Base-by-base conservation (phyloP, 331 rosid species). In the Erythrophleum ivorense region DNA sequence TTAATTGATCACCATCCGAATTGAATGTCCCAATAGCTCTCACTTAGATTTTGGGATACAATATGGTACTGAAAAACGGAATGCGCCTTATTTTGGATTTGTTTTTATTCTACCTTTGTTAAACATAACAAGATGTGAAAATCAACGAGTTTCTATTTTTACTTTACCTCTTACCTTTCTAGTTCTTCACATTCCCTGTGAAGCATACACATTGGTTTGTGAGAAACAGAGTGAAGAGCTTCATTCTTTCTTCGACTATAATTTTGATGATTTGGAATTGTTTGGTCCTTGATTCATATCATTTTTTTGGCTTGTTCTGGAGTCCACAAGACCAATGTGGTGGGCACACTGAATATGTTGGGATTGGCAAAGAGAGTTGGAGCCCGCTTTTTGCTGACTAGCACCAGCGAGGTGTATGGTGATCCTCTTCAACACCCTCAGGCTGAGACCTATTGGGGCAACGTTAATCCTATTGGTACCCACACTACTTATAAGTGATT, bases 401-500 rank as follows among this genome's bases (percentile, higher is more conserved):
- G 98, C 81, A 95, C 98, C n/a, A 95, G 97, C 78, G 98, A 95
- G 80, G 98, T 95, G 16, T 95, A 95, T 49, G 98, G 98, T 36
- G 98, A 95, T 82, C 98, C 98, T 6, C 91, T 95, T 49, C 94
- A 95, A 46, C 97, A 95, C 52, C 98, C 98, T 46, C 98, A 95
- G 85, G 88, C 64, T 71, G 98, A 95, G 86, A 88, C 93, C 50
- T 95, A 93, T 60, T 95, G 98, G 98, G 98, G 98, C 65, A 93
- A 95, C 59, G 98, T 95, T 82, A 95, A 95, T 77, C 98, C 98
- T 57, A 95, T 95, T 34, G 98, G 98, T 92, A 72, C 12, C 40
- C 19, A 48, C 16, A 50, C 7, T 41, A n/a, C 7, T 0, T 24
- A 31, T 12, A 24, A 45, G 34, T 13, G 2, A 71, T 49, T 48